Evolutionary conservation across 139 green algal species (phyloP).

Genomic region (Picochlorum sp.): DNA sequence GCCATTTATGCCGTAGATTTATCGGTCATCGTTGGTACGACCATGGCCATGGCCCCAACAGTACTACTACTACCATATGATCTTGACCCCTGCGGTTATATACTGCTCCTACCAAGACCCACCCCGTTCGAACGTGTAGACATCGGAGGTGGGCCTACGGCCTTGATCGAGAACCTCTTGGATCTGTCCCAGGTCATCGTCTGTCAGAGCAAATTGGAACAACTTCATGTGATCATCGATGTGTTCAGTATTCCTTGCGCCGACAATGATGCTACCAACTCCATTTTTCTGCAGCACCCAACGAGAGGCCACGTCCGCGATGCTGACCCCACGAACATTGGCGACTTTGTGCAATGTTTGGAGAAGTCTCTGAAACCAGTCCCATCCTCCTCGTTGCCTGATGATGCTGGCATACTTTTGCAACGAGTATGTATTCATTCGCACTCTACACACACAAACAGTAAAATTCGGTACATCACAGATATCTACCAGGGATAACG

Average conservation of each 20-base stretch:
- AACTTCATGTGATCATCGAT: constrained; percentile 49
- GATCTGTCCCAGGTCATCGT: constrained; percentile 47
- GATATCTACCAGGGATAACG: neutral
- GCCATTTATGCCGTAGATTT: too few relatives aligned
- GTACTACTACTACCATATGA: too few relatives aligned
- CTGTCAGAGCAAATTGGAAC: constrained; percentile 57
- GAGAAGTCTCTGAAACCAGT: constrained; percentile 59
- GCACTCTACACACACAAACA: neutral
- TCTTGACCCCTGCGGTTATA: too few relatives aligned
- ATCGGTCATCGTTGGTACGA: neutral
- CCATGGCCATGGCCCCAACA: too few relatives aligned
- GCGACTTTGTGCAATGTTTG: constrained; percentile 27
- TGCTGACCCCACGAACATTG: constrained; percentile 44
- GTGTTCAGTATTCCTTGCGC: constrained; percentile 63
- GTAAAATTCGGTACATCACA: neutral
- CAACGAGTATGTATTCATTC: constrained; percentile 32
- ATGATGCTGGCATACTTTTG: constrained; percentile 73
- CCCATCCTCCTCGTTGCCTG: constrained; percentile 55
- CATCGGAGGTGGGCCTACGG: constrained; percentile 39
- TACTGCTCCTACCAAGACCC: constrained; percentile 20
- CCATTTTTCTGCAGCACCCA: constrained; percentile 68
- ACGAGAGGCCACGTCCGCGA: constrained; percentile 64
- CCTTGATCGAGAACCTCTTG: constrained; percentile 47
- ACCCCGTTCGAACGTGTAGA: constrained; percentile 72
- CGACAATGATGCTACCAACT: constrained; percentile 53